Evolutionary conservation across 257 asterid genomes (phyloP).

Genomic region (Primulina huaijiensis): DNA sequence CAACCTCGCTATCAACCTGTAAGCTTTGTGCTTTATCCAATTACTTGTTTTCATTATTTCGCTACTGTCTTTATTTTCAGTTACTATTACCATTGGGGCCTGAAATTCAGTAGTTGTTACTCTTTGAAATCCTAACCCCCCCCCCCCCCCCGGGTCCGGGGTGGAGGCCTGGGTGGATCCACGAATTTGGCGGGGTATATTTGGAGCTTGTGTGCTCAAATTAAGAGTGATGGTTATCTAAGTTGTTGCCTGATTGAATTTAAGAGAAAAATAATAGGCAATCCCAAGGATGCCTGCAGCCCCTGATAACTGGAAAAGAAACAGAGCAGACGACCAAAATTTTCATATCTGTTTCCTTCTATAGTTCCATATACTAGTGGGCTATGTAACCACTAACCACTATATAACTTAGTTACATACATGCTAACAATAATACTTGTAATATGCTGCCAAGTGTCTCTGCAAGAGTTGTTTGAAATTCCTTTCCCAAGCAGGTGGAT

Average conservation of each 20-base stretch:
- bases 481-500: background rate
- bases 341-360: background rate
- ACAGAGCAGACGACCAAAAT: background rate
- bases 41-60: background rate
- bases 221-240: background rate
- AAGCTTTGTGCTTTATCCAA: slow-evolving; percentile 10
- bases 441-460: background rate
- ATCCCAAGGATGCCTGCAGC: background rate
- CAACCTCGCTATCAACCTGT: slow-evolving; percentile 62
- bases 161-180: background rate
- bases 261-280: background rate
- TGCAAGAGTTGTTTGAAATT: background rate
- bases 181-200: background rate
- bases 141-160: too few species aligned
- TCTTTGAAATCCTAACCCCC: too few species aligned
- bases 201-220: background rate
- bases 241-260: background rate
- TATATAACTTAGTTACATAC: background rate
- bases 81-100: background rate
- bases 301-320: background rate
- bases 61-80: slow-evolving; percentile 3
- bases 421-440: background rate
- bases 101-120: background rate
- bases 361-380: background rate
- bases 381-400: background rate